Base-by-base conservation (phyloP, 163 green algal species). In the Scenedesmus sp. region DNA sequence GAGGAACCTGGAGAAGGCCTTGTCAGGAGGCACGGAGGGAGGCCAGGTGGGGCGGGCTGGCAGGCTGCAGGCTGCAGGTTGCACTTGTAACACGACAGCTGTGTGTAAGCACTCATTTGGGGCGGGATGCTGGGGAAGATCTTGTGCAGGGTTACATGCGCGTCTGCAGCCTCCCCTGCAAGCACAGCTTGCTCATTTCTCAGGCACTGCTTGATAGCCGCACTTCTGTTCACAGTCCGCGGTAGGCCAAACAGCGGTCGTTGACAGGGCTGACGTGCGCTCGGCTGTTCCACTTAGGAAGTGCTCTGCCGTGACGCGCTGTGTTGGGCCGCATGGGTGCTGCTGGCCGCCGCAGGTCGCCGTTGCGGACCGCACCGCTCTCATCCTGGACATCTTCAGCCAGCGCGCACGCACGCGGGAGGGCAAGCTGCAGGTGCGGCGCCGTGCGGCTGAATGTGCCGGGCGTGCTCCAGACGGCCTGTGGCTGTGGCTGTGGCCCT, bases 381-480 rank as follows among this genome's bases (percentile, higher is more conserved):
- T 99, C 76, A 99, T 99, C 89, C 93, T 99, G 43, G 98, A 99
- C 94, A 99, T 99, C 91, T 99, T 99, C 94, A 96, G 80, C 3
- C 98, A 99, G 92, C 93, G 98, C 16, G 98, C 98, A 42, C 93
- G 93, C n/a, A 99, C 97, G 0, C 95, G 94, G 51, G 98, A 99
- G 94, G 98, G 98, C 24, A 96, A 98, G 92, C 95, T 99, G 91
- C 98, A 99, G 96, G 97, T 98, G 83, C 9, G 44, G 40, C 26
- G 7, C 9, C 49, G 49, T n/a, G 49, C 49, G 12, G 49, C 78
- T 85, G 42, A 30, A n/a, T n/a, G 1, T n/a, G n/a, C n/a, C n/a
- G n/a, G n/a, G n/a, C n/a, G n/a, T n/a, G n/a, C n/a, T n/a, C n/a
- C n/a, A n/a, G n/a, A n/a, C n/a, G n/a, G n/a, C n/a, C 70, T 43